phyloP scores from a whole-genome alignment of 2,329 filamentous ascomycete species.

The Botrytis tulipae region DNA sequence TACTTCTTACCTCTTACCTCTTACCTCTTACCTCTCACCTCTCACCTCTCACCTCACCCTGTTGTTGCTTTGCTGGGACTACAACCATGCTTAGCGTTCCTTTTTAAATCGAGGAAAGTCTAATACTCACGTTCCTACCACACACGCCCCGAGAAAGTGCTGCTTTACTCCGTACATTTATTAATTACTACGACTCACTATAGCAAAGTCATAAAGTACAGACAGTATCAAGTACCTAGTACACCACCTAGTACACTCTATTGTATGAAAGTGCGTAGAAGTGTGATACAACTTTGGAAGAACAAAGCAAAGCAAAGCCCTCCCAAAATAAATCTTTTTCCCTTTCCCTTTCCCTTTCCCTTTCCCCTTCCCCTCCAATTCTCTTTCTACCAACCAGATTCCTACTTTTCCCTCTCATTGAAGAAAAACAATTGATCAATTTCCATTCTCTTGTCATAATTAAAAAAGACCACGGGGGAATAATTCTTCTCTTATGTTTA shows the following conservation, averaged over 20 bases:
- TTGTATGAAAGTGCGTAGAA: constrained; percentile 6
- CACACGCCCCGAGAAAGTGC: neutral
- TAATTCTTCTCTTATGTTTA: neutral
- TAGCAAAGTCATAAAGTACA: neutral
- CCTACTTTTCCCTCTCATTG: neutral
- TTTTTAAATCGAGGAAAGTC: neutral
- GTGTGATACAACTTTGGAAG: neutral
- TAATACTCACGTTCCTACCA: neutral
- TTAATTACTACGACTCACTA: neutral
- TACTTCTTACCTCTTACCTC: too few species aligned
- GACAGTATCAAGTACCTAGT: neutral
- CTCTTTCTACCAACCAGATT: neutral
- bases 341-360: too few species aligned
- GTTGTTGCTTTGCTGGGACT: neutral
- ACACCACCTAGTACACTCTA: neutral
- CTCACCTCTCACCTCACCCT: neutral
- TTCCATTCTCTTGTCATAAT: neutral
- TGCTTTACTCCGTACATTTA: neutral
- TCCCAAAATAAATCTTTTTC: neutral
- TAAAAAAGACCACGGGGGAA: neutral
- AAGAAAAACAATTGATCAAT: neutral
- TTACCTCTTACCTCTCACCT: neutral
- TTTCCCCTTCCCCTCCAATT: neutral
- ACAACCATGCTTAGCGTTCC: constrained; percentile 8
- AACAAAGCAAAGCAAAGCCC: constrained; percentile 12